phyloP scores from a whole-genome alignment of 192 early-diverging fungal genomes.

The Entomortierella beljakovae region DNA sequence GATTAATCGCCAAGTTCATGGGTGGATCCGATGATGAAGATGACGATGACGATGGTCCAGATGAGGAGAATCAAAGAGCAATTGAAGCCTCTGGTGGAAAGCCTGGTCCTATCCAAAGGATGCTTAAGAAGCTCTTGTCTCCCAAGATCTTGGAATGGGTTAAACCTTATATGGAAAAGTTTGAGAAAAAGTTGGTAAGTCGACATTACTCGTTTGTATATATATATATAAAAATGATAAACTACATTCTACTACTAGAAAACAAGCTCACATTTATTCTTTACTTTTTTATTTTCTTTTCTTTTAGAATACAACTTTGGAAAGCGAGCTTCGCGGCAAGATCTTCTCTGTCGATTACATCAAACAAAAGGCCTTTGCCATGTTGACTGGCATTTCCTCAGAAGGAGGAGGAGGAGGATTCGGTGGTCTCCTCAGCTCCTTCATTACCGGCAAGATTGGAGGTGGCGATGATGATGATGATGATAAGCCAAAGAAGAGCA shows the following conservation, averaged over 20 bases:
- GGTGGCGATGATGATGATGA: neutral
- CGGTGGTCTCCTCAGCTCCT: slow-evolving; percentile 25
- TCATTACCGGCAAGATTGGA: neutral
- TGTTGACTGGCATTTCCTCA: slow-evolving; percentile 13
- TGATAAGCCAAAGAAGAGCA: neutral
- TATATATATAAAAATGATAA: neutral
- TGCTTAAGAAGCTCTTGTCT: slow-evolving; percentile 33
- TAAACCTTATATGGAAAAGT: slow-evolving; percentile 36
- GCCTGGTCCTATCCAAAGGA: slow-evolving; percentile 18
- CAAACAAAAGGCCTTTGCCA: slow-evolving; percentile 19
- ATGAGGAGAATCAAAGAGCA: slow-evolving; percentile 12
- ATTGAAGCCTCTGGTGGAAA: slow-evolving; percentile 12
- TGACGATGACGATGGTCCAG: slow-evolving; percentile 19
- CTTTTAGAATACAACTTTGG: slow-evolving; percentile 20
- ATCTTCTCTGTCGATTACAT: slow-evolving; percentile 46
- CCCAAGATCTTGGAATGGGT: slow-evolving; percentile 44
- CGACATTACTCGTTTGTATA: neutral
- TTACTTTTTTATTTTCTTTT: neutral
- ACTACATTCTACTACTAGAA: too few species aligned
- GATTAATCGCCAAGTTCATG: slow-evolving; percentile 32
- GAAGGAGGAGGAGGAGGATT: slow-evolving; percentile 13
- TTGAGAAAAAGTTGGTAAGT: slow-evolving; percentile 49
- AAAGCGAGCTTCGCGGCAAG: slow-evolving; percentile 38
- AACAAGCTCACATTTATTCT: neutral
- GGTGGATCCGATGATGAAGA: slow-evolving; percentile 14